These are phyloP conservation scores for Cyclotella cryptica DNA, from an alignment of 108 stramenopile genomes.

Conservation along the genomic window DNA sequence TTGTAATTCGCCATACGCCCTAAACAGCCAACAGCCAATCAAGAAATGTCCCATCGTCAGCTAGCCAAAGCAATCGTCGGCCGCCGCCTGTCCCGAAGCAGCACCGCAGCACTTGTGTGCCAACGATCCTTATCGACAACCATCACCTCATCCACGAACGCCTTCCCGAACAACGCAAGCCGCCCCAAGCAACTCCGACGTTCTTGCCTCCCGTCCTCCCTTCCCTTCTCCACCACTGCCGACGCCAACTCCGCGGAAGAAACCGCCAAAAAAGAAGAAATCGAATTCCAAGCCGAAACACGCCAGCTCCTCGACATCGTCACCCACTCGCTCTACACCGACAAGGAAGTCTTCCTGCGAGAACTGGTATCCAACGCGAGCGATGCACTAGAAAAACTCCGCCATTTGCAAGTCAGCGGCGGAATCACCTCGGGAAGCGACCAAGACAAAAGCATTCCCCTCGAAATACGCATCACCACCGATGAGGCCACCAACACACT, in stretches of 20 bases:
- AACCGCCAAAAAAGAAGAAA: slow-evolving; percentile 35
- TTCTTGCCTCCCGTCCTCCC: not conserved
- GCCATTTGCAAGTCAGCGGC: slow-evolving; percentile 82
- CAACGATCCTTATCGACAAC: no score
- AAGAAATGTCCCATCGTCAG: no score
- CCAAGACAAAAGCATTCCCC: slow-evolving; percentile 50
- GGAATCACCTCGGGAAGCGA: slow-evolving; percentile 4
- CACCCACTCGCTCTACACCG: slow-evolving; percentile 98
- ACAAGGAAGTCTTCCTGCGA: slow-evolving; percentile 98
- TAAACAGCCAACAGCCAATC: no score
- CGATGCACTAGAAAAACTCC: slow-evolving; percentile 96
- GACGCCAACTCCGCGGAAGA: slow-evolving; percentile 2
- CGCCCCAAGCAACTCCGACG: not conserved
- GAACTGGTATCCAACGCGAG: slow-evolving; percentile 97
- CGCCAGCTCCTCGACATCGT: slow-evolving; percentile 89
- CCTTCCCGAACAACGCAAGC: not conserved
- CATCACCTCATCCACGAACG: not conserved
- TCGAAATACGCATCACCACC: slow-evolving; percentile 87
- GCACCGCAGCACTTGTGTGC: no score
- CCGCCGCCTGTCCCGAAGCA: no score
- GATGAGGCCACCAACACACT: slow-evolving; percentile 88
- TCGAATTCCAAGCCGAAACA: slow-evolving; percentile 96
- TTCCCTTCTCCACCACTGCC: not conserved
- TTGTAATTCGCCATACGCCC: no score
- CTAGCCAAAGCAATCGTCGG: no score